Conservation (phyloP, 225 moss, liverwort and hornwort genomes). For the Marchantia polymorpha region DNA sequence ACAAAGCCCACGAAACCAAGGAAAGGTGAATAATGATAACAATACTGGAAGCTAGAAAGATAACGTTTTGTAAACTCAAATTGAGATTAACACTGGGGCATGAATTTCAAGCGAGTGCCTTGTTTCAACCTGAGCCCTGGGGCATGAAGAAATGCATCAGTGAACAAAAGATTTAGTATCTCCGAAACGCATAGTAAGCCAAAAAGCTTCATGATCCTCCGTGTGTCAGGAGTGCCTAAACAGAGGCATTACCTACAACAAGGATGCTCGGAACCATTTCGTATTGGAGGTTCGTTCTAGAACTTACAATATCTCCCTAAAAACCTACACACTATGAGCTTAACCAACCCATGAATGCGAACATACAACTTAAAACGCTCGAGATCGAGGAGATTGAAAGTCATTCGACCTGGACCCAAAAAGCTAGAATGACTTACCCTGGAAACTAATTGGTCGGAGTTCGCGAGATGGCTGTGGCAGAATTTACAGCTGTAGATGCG, state of each 20-base stretch:
- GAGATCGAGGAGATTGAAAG: not conserved
- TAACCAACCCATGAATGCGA: not conserved
- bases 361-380: not conserved
- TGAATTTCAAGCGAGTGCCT: not conserved
- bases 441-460: conserved; percentile 77
- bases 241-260: not conserved
- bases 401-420: not conserved
- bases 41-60: not conserved
- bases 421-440: conserved; percentile 46
- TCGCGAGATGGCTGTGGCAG: conserved; percentile 88
- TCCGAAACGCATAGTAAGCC: not conserved
- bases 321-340: not conserved
- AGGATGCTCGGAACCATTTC: not conserved
- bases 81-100: not conserved
- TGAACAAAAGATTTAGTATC: no score
- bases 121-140: not conserved
- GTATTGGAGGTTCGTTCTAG: not conserved
- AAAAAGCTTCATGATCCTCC: not conserved
- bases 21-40: not conserved
- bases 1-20: not conserved
- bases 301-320: not conserved
- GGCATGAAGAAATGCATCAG: not conserved
- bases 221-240: not conserved
- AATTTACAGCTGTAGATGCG: conserved; percentile 78
- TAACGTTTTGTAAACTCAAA: not conserved